phyloP scores from a whole-genome alignment of 139 green algal genomes.

The Haematococcus lacustris region DNA sequence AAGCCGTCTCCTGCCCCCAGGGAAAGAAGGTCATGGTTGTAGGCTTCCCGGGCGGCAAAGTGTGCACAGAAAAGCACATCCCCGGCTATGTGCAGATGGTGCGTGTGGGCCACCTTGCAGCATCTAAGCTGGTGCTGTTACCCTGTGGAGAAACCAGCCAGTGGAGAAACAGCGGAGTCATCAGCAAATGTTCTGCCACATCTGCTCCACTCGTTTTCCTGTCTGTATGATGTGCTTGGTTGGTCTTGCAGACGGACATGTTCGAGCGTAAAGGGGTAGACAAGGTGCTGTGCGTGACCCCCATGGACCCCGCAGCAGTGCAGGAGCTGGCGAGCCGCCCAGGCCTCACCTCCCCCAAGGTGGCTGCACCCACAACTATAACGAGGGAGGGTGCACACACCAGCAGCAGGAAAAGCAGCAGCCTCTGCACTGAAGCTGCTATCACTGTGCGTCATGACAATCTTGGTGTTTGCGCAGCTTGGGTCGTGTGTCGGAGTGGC shows the following conservation, averaged over 20 bases:
- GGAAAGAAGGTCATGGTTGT: constrained; percentile 46
- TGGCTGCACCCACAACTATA: too few relatives aligned
- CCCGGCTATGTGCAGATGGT: constrained; percentile 46
- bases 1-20: constrained; percentile 9
- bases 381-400: too few relatives aligned
- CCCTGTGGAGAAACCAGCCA: not conserved
- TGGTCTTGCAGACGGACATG: constrained; percentile 14
- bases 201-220: not conserved
- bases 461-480: too few relatives aligned
- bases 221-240: not conserved
- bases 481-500: too few relatives aligned
- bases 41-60: constrained; percentile 46
- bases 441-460: too few relatives aligned
- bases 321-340: constrained; percentile 11
- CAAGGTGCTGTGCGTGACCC: constrained; percentile 40
- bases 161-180: not conserved
- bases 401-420: too few relatives aligned
- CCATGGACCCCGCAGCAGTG: constrained; percentile 21
- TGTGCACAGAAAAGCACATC: constrained; percentile 54
- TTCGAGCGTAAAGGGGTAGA: constrained; percentile 25
- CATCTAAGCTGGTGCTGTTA: not conserved
- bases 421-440: too few relatives aligned
- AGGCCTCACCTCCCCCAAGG: not conserved
- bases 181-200: not conserved
- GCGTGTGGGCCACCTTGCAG: not conserved